Evolutionary conservation across 1,284 basidiomycete genomes (phyloP).

Genomic region (Pseudomicrostroma phylloplanum): DNA sequence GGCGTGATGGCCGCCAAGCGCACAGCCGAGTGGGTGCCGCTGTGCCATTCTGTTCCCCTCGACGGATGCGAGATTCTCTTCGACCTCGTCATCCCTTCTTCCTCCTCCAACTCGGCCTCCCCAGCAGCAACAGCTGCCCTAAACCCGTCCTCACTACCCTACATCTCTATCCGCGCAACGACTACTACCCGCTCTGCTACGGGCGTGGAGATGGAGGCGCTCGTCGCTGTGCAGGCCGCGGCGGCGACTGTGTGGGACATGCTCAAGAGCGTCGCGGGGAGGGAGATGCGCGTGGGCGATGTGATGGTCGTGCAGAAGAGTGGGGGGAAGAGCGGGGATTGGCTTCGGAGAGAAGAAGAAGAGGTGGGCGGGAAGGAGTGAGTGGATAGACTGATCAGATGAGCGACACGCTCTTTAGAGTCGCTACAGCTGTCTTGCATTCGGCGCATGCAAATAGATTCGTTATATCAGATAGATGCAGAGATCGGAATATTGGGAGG

Average conservation of each 20-base stretch:
- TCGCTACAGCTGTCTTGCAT: too few relatives aligned
- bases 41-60: constrained; percentile 73
- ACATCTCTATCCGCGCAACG: constrained; percentile 28
- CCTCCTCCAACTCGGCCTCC: too few relatives aligned
- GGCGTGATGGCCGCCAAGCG: constrained; percentile 80
- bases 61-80: constrained; percentile 65
- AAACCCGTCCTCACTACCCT: constrained; percentile 6
- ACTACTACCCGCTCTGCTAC: constrained; percentile 28
- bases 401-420: too few relatives aligned
- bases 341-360: constrained; percentile 16
- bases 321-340: constrained; percentile 66
- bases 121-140: background rate
- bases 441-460: too few relatives aligned
- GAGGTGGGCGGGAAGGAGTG: too few relatives aligned
- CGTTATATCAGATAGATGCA: too few relatives aligned
- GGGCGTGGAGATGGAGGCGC: constrained; percentile 91
- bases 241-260: constrained; percentile 84
- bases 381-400: too few relatives aligned
- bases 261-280: constrained; percentile 78
- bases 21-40: constrained; percentile 63
- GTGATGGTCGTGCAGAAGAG: constrained; percentile 65
- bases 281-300: constrained; percentile 63
- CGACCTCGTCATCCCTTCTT: background rate
- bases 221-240: constrained; percentile 72
- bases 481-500: too few relatives aligned